Evolutionary conservation across 225 moss, liverwort and hornwort species (phyloP).

Genomic region (Pseudisothecium myosuroides): DNA sequence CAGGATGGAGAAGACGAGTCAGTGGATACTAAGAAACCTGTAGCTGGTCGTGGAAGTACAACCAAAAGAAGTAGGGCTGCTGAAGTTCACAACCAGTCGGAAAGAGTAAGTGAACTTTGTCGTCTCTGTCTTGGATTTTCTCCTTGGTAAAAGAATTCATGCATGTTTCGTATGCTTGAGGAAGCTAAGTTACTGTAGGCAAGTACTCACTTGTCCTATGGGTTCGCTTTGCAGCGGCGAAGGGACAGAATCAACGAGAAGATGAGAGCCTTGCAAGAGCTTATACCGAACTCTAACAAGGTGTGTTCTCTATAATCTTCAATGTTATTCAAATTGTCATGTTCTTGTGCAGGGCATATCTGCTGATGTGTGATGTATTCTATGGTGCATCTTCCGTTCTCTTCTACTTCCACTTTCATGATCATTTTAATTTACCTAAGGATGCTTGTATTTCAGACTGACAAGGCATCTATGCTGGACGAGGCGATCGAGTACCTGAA

Average conservation of each 20-base stretch:
- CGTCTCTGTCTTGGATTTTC: neutral
- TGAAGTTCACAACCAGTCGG: slow-evolving; percentile 96
- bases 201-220: neutral
- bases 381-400: neutral
- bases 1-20: slow-evolving; percentile 93
- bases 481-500: slow-evolving; percentile 96
- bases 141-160: neutral
- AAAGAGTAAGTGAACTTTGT: slow-evolving; percentile 48
- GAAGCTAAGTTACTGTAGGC: neutral
- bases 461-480: slow-evolving; percentile 98
- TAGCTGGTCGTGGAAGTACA: slow-evolving; percentile 40
- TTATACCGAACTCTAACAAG: slow-evolving; percentile 98
- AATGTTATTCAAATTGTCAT: neutral
- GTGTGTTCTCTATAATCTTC: neutral
- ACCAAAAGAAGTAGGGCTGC: slow-evolving; percentile 93
- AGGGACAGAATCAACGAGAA: slow-evolving; percentile 96
- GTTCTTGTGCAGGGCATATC: neutral
- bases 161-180: neutral
- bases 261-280: slow-evolving; percentile 89
- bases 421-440: too few species aligned
- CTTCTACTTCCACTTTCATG: neutral
- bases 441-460: slow-evolving; percentile 42
- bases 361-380: neutral
- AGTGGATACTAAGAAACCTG: slow-evolving; percentile 62
- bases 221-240: slow-evolving; percentile 46